Conservation (phyloP, 331 rosid genomes). For the Acacia pycnantha region DNA sequence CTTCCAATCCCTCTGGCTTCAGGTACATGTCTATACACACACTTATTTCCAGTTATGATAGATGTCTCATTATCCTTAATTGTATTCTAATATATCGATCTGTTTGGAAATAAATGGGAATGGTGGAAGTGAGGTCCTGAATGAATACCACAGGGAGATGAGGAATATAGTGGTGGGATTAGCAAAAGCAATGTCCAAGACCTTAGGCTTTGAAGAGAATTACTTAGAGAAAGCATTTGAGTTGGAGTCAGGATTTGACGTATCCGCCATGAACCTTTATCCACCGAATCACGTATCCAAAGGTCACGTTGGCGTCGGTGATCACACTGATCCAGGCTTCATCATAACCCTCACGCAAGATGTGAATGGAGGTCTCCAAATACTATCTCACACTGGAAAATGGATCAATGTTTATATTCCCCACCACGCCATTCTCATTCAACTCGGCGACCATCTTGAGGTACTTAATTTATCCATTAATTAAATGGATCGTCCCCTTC, state of each 20-base stretch:
- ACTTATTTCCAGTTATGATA: neutral
- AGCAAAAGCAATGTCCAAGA: no score
- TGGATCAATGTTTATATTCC: slow-evolving; percentile 54
- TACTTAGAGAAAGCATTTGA: no score
- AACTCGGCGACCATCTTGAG: slow-evolving; percentile 65
- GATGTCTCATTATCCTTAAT: no score
- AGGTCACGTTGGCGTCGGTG: neutral
- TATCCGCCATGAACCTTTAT: no score
- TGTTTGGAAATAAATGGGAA: slow-evolving; percentile 26
- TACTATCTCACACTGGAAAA: slow-evolving; percentile 46
- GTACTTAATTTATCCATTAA: neutral
- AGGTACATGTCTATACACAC: slow-evolving; percentile 22
- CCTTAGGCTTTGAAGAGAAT: no score
- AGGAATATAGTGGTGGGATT: no score
- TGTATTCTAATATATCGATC: neutral
- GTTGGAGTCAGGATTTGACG: no score
- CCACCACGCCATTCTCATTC: slow-evolving; percentile 49
- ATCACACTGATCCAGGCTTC: slow-evolving; percentile 67
- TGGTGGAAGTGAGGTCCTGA: no score
- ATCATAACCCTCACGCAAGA: slow-evolving; percentile 52
- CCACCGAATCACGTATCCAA: no score
- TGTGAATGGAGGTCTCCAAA: slow-evolving; percentile 55
- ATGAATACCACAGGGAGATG: no score
- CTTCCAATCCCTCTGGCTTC: slow-evolving; percentile 25
- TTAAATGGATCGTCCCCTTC: neutral